Base-by-base conservation (phyloP, 2,329 filamentous ascomycete species). In the Exophiala sp. region DNA sequence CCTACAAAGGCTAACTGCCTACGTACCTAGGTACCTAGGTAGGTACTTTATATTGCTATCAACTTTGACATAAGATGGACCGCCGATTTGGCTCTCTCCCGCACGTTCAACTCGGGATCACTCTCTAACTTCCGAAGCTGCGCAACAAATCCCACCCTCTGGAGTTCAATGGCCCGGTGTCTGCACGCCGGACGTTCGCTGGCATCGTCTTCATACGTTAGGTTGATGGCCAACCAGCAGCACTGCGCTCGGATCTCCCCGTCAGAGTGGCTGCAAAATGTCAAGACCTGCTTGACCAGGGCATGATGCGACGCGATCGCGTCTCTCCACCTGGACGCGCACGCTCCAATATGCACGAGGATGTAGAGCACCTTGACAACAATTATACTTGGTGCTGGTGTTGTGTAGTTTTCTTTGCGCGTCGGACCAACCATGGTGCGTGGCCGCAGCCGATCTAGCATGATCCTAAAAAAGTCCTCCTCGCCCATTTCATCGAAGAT, bases 261-360 rank as follows among this genome's bases (percentile, higher is more conserved):
- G 63, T 86, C 81, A 37, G 80, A 78, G 66, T 88, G 87, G 39
- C 73, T 78, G 60, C 93, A 86, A 48, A 95, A 82, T 13, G 80
- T 79, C 7, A 84, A 77, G 40, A 95, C 73, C 41, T 85, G 78
- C 60, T 79, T 81, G 52, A 97, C 75, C 3, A 97, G 73, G 10
- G 85, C 79, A 1, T 80, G 84, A 66, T 96, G 89, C 2, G 82
- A 76, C 45, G 94, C 80, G 9, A 95, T 75, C 13, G 88, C 70
- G 62, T 90, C 82, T 48, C 88, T 82, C 67, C 96, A 88, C 23
- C 80, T 78, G 2, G 88, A 82, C 10, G 83, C 74, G 57, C 88
- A 88, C 8, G 90, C 91, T 14, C 89, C 88, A 60, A 97, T 81
- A 69, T 97, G 89, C 11, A 93, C 84, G 42, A 97, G 75, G 49